A percentile compares a stretch with the other conserved stretches of the same genome.
phyloP scores from a whole-genome alignment of 768 basidiomycete genomes.

The Boletus rex-veris region DNA sequence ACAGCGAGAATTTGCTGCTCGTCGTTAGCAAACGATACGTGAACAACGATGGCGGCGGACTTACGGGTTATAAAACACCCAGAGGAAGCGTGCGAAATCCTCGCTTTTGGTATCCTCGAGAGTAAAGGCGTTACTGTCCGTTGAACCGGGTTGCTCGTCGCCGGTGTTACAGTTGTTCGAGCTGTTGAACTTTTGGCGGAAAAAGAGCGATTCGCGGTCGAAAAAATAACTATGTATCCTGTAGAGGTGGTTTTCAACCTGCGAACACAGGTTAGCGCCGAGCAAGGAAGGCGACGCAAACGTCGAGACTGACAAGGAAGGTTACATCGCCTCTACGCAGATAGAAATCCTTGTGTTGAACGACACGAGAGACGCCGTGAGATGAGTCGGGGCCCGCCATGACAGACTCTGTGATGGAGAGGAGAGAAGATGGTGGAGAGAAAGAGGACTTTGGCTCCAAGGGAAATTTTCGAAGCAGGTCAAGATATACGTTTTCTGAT shows the following conservation, averaged over 20 bases:
- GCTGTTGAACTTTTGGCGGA: slow-evolving; percentile 37
- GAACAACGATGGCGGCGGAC: slow-evolving; percentile 15
- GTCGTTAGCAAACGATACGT: neutral
- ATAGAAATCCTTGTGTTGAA: slow-evolving; percentile 47
- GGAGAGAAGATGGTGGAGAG: slow-evolving; percentile 29
- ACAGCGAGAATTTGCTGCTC: slow-evolving; percentile 35
- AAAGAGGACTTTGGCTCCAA: slow-evolving; percentile 27
- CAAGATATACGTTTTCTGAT: slow-evolving; percentile 33
- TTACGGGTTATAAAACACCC: slow-evolving; percentile 64
- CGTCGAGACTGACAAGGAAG: slow-evolving; percentile 44
- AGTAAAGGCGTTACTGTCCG: slow-evolving; percentile 41
- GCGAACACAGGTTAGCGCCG: slow-evolving; percentile 15
- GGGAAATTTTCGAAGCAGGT: slow-evolving; percentile 37
- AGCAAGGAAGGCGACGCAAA: neutral
- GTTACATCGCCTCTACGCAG: slow-evolving; percentile 56
- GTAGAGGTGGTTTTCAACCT: slow-evolving; percentile 59
- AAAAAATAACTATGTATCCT: slow-evolving; percentile 62
- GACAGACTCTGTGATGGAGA: slow-evolving; percentile 19
- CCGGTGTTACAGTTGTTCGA: slow-evolving; percentile 12
- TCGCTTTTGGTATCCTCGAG: slow-evolving; percentile 42
- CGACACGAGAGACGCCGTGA: slow-evolving; percentile 30
- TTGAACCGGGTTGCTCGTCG: slow-evolving; percentile 35
- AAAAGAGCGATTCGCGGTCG: slow-evolving; percentile 53
- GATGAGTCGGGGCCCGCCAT: slow-evolving; percentile 25
- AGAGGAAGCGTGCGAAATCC: slow-evolving; percentile 55